phyloP scores from a whole-genome alignment of 2,329 filamentous ascomycete species.

The Diaporthe caulivora region DNA sequence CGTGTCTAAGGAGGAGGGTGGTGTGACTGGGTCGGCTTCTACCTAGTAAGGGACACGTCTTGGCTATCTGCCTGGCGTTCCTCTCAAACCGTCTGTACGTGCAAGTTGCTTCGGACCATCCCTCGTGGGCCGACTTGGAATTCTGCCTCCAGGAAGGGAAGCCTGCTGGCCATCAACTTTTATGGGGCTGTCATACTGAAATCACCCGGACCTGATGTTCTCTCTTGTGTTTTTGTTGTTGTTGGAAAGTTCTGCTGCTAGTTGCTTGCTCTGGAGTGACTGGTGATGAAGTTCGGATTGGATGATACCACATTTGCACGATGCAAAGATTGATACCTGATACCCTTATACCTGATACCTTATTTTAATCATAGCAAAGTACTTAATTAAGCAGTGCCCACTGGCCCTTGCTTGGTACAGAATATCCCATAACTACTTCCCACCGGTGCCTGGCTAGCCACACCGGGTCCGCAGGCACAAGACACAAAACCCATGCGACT shows the following conservation, averaged over 20 bases:
- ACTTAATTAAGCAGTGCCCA: not conserved
- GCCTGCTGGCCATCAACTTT: not conserved
- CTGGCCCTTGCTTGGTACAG: not conserved
- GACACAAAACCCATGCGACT: not conserved
- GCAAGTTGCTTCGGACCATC: not conserved
- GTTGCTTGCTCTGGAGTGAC: not conserved
- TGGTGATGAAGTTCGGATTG: not conserved
- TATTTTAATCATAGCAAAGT: constrained; percentile 8
- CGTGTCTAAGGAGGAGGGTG: constrained; percentile 51
- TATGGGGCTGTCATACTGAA: not conserved
- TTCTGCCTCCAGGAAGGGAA: not conserved
- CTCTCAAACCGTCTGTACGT: not conserved
- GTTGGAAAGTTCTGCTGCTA: not conserved
- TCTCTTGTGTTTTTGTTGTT: not conserved
- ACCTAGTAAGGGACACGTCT: no score
- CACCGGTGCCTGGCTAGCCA: not conserved
- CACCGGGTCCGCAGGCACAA: not conserved
- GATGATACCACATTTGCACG: not conserved
- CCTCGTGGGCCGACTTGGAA: not conserved
- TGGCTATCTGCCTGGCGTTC: not conserved
- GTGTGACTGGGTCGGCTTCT: no score
- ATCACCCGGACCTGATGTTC: not conserved
- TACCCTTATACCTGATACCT: constrained; percentile 33
- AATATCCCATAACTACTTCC: not conserved
- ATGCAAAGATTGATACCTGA: constrained; percentile 29